A percentile compares a stretch with the other conserved stretches of the same genome.
Conservation (phyloP, 2,329 filamentous ascomycete species). For the Aspergillus texensis region DNA sequence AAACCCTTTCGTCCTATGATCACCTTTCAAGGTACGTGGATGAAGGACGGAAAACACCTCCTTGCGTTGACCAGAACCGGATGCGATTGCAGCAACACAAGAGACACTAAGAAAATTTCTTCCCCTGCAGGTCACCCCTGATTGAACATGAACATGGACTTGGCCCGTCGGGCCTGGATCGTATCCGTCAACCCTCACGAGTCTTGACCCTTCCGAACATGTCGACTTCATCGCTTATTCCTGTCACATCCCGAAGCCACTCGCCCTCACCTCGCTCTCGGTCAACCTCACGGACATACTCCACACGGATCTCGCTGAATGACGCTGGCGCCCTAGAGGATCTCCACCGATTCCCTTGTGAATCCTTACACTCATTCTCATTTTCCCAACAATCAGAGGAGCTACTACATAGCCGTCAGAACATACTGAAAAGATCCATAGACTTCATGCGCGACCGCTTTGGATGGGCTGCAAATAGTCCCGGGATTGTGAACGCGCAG, state of each 20-base stretch:
- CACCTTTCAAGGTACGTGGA: slow-evolving; percentile 70
- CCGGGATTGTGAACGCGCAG: slow-evolving; percentile 79
- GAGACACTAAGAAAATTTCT: slow-evolving; percentile 19
- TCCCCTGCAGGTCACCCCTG: slow-evolving; percentile 68
- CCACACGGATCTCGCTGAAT: slow-evolving; percentile 60
- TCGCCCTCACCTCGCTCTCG: slow-evolving; percentile 71
- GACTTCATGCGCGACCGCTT: slow-evolving; percentile 96
- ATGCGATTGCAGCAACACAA: slow-evolving; percentile 10
- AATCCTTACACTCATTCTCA: slow-evolving; percentile 96
- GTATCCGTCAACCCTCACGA: slow-evolving; percentile 81
- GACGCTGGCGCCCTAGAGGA: slow-evolving; percentile 79
- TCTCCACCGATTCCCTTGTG: slow-evolving; percentile 86
- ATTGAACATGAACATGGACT: slow-evolving; percentile 88
- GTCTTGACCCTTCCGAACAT: slow-evolving; percentile 66
- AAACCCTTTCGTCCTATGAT: slow-evolving; percentile 69
- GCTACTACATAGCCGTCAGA: slow-evolving; percentile 86
- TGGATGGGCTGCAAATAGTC: slow-evolving; percentile 75
- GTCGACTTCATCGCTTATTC: slow-evolving; percentile 65
- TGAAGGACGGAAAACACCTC: slow-evolving; percentile 14
- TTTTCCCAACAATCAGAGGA: slow-evolving; percentile 96
- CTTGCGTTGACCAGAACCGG: slow-evolving; percentile 20
- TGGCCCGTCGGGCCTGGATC: slow-evolving; percentile 81
- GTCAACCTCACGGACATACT: slow-evolving; percentile 57
- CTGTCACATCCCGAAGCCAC: slow-evolving; percentile 63
- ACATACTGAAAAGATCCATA: slow-evolving; percentile 87